phyloP scores from a whole-genome alignment of 2,329 filamentous ascomycete genomes.

The Colletotrichum gloeosporioides region DNA sequence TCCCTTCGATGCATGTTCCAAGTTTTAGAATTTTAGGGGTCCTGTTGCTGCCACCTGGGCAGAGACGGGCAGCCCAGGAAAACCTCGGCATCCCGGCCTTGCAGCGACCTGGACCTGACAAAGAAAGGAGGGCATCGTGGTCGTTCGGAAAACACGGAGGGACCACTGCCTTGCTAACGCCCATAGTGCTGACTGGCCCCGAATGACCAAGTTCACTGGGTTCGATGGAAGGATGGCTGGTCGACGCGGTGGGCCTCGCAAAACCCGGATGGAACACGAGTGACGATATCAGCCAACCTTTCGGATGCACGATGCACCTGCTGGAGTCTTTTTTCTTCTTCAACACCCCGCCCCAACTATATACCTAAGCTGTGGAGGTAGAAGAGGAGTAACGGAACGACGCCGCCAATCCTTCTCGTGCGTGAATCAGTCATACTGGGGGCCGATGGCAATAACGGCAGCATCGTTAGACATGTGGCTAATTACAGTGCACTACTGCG shows the following conservation, averaged over 20 bases:
- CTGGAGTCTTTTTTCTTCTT: background rate
- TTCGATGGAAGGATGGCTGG: background rate
- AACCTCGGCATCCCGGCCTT: constrained; percentile 11
- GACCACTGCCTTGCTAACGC: background rate
- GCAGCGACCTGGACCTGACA: background rate
- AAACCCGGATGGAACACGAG: constrained; percentile 12
- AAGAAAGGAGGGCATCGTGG: background rate
- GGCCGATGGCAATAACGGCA: background rate
- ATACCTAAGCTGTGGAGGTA: background rate
- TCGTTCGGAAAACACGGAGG: background rate
- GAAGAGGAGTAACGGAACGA: background rate
- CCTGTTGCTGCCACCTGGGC: background rate
- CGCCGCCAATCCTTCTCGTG: background rate
- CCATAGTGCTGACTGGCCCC: background rate
- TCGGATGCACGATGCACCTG: background rate
- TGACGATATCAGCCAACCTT: constrained; percentile 11
- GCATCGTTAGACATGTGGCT: background rate
- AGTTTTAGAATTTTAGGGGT: constrained; percentile 17
- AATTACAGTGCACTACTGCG: background rate
- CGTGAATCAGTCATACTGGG: background rate
- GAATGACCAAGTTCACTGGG: background rate
- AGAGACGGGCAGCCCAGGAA: background rate
- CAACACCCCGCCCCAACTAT: background rate
- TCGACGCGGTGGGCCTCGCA: constrained; percentile 10
- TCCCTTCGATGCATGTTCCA: constrained; percentile 14